Evolutionary conservation across 768 basidiomycete species (phyloP).

Genomic region (Ephemerocybe angulata): DNA sequence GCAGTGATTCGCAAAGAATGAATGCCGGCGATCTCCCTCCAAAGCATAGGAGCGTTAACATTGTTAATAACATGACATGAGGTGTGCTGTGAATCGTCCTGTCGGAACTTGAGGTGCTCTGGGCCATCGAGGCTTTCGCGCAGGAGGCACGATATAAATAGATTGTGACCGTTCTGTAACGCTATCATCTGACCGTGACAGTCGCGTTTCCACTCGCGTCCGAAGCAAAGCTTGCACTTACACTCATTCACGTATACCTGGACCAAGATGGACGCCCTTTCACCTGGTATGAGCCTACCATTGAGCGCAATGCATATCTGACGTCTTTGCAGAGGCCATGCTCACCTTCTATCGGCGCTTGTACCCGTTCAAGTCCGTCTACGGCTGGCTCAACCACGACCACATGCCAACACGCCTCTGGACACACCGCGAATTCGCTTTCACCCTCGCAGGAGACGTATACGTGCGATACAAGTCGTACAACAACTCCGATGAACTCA

Average conservation of each 20-base stretch:
- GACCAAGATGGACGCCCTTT: not conserved
- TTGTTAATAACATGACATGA: no score
- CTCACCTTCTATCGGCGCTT: constrained; percentile 79
- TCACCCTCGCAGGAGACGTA: constrained; percentile 85
- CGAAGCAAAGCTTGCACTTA: not conserved
- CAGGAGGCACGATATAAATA: no score
- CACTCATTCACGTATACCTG: not conserved
- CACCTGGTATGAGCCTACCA: not conserved
- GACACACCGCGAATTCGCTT: constrained; percentile 93
- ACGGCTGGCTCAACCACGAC: constrained; percentile 92
- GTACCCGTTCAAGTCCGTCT: constrained; percentile 93
- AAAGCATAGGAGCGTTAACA: no score
- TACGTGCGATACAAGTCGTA: constrained; percentile 97
- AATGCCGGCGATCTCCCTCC: no score
- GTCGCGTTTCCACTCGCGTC: not conserved
- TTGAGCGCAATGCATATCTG: not conserved
- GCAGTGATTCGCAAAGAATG: no score
- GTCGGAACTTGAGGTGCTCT: no score
- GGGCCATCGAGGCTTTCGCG: no score
- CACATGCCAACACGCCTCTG: constrained; percentile 76
- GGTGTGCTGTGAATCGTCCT: no score
- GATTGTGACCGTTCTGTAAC: not conserved
- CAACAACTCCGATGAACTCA: constrained; percentile 78
- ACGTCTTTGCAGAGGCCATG: constrained; percentile 39
- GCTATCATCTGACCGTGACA: not conserved